A percentile compares a stretch with the other conserved stretches of the same genome.
Evolutionary conservation across 768 basidiomycete genomes (phyloP).

Genomic region (Hemileccinum impolitum): DNA sequence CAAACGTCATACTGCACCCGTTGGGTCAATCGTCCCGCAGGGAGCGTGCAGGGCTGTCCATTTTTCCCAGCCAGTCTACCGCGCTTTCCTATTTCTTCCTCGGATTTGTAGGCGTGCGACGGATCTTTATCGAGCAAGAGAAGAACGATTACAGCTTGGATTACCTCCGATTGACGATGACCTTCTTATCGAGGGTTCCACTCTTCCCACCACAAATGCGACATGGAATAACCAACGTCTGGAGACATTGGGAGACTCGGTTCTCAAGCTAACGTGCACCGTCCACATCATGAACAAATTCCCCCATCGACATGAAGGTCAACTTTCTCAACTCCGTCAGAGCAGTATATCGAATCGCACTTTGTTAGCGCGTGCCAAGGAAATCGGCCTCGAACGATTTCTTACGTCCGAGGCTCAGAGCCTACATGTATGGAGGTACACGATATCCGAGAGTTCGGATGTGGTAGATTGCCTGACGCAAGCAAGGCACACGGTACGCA

Average conservation of each 20-base stretch:
- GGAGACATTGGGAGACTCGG: constrained; percentile 85
- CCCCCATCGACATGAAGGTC: constrained; percentile 80
- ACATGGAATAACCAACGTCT: constrained; percentile 80
- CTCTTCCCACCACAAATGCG: constrained; percentile 60
- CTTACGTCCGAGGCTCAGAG: constrained; percentile 58
- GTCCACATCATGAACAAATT: constrained; percentile 76
- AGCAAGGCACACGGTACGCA: constrained; percentile 32
- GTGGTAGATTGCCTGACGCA: constrained; percentile 28
- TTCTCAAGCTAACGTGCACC: constrained; percentile 71
- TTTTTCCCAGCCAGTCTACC: constrained; percentile 48
- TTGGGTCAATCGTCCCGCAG: constrained; percentile 38
- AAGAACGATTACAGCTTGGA: constrained; percentile 49
- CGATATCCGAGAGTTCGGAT: constrained; percentile 37
- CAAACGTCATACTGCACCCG: constrained; percentile 19
- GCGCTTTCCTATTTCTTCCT: constrained; percentile 58
- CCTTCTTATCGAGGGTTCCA: constrained; percentile 69
- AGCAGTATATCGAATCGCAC: constrained; percentile 68
- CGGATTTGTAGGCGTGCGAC: constrained; percentile 64
- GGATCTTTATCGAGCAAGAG: constrained; percentile 56
- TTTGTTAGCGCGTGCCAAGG: constrained; percentile 63
- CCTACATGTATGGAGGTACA: constrained; percentile 57
- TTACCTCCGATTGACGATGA: constrained; percentile 59
- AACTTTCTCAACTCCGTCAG: constrained; percentile 63
- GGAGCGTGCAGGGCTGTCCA: constrained; percentile 52
- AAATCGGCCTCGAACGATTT: constrained; percentile 58